Evolutionary conservation across 2,329 filamentous ascomycete species (phyloP).

Genomic region (Thielaviopsis populi): DNA sequence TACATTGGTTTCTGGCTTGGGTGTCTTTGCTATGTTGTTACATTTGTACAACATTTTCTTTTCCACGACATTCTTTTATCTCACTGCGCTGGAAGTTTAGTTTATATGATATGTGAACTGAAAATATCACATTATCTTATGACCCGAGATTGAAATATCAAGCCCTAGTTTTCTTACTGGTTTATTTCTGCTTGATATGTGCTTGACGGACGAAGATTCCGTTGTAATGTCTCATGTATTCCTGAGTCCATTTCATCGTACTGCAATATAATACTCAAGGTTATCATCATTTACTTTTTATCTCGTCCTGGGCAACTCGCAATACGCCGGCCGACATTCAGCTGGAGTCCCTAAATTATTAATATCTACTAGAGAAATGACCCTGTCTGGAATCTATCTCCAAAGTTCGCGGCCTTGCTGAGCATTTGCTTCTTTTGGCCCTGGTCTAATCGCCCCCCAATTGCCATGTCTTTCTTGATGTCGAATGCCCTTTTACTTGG

Average conservation of each 20-base stretch:
- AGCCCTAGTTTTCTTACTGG: no score
- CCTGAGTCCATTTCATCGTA: no score
- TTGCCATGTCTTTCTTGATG: constrained; percentile 81
- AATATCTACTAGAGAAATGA: constrained; percentile 34
- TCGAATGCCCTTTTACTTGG: constrained; percentile 82
- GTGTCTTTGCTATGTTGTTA: background rate
- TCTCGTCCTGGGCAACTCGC: background rate
- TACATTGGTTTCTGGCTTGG: background rate
- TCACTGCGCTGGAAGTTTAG: background rate
- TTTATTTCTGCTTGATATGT: no score
- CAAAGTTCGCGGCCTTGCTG: constrained; percentile 65
- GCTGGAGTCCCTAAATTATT: background rate
- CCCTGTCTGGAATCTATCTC: constrained; percentile 68
- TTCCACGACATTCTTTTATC: background rate
- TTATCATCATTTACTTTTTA: background rate
- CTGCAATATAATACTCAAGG: background rate
- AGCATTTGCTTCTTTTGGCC: constrained; percentile 66
- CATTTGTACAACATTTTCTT: background rate
- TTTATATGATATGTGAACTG: background rate
- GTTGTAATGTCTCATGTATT: no score
- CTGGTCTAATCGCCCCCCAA: constrained; percentile 55
- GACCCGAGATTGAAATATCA: no score
- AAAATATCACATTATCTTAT: no score
- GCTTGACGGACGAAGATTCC: no score
- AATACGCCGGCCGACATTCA: background rate